These are phyloP conservation scores for Orbilia javanica DNA, from an alignment of 2,329 filamentous ascomycete genomes.

Conservation along the genomic window DNA sequence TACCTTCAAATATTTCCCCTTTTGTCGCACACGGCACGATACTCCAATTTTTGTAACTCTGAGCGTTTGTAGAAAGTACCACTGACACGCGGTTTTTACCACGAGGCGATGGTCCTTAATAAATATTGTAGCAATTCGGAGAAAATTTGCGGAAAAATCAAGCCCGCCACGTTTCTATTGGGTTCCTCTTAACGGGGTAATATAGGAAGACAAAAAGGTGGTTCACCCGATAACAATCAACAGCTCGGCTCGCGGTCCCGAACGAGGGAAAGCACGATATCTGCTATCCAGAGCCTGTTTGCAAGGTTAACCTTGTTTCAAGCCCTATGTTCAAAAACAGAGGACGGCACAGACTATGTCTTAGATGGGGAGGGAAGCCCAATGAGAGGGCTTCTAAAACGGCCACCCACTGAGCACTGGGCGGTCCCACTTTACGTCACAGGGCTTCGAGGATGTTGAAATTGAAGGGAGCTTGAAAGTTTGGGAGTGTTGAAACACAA, in stretches of 20 bases:
- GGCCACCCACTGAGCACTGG: constrained; percentile 36
- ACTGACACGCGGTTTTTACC: constrained; percentile 38
- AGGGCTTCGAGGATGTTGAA: constrained; percentile 46
- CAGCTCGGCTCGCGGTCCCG: constrained; percentile 59
- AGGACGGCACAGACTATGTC: constrained; percentile 58
- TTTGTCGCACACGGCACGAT: constrained; percentile 32
- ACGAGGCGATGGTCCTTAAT: constrained; percentile 48
- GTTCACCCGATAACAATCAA: constrained; percentile 56
- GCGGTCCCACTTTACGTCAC: constrained; percentile 58
- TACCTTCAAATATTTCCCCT: constrained; percentile 9
- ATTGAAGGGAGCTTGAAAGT: constrained; percentile 49
- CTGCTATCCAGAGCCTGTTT: constrained; percentile 48
- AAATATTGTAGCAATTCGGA: constrained; percentile 54
- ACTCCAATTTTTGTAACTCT: constrained; percentile 28
- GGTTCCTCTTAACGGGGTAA: constrained; percentile 52
- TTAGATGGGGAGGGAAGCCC: constrained; percentile 45
- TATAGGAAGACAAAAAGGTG: constrained; percentile 45
- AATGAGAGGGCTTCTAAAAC: constrained; percentile 35
- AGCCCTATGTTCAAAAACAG: constrained; percentile 39
- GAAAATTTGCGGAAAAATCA: constrained; percentile 60
- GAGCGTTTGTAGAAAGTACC: constrained; percentile 41
- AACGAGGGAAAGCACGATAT: constrained; percentile 59
- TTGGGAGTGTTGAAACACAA: constrained; percentile 51
- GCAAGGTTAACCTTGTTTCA: constrained; percentile 53
- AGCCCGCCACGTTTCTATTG: constrained; percentile 59